Conservation (phyloP, 2,329 filamentous ascomycete genomes). For the Aspergillus glaucus region DNA sequence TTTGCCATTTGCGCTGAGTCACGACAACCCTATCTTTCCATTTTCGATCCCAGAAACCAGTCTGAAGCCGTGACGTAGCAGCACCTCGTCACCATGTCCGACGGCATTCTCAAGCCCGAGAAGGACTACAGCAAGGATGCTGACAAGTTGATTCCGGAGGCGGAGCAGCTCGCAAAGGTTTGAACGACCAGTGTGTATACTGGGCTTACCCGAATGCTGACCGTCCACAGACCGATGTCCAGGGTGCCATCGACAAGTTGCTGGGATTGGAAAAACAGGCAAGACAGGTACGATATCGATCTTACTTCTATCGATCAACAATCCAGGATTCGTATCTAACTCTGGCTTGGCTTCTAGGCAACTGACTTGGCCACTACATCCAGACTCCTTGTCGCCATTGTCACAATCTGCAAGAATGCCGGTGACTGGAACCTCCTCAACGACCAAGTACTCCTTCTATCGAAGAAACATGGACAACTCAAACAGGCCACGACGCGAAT, state of each 20-base stretch:
- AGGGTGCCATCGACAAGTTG: conserved; percentile 89
- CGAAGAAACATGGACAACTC: conserved; percentile 99
- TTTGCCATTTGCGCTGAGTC: not conserved
- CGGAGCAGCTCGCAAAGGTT: conserved; percentile 83
- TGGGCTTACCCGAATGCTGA: conserved; percentile 12
- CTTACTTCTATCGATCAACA: conserved; percentile 5
- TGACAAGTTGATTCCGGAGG: conserved; percentile 84
- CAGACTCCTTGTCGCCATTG: conserved; percentile 76
- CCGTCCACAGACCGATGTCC: conserved; percentile 55
- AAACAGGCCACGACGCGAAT: conserved; percentile 99
- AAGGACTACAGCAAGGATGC: conserved; percentile 98
- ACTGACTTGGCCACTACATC: conserved; percentile 96
- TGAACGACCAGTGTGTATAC: conserved; percentile 6
- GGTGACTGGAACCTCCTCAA: conserved; percentile 93
- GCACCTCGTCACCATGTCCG: conserved; percentile 60
- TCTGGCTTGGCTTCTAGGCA: conserved; percentile 50
- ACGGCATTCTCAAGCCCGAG: conserved; percentile 81
- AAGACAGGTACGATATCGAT: conserved; percentile 63
- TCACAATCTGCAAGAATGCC: conserved; percentile 88
- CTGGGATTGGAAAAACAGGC: conserved; percentile 90
- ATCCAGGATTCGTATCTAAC: not conserved
- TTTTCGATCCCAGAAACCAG: not conserved
- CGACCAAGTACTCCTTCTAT: conserved; percentile 89
- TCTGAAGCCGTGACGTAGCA: conserved; percentile 8
- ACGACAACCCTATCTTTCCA: not conserved